A percentile compares a stretch with the other conserved stretches of the same genome.
phyloP scores from a whole-genome alignment of 768 basidiomycete species.

The Gyrodon lividus region DNA sequence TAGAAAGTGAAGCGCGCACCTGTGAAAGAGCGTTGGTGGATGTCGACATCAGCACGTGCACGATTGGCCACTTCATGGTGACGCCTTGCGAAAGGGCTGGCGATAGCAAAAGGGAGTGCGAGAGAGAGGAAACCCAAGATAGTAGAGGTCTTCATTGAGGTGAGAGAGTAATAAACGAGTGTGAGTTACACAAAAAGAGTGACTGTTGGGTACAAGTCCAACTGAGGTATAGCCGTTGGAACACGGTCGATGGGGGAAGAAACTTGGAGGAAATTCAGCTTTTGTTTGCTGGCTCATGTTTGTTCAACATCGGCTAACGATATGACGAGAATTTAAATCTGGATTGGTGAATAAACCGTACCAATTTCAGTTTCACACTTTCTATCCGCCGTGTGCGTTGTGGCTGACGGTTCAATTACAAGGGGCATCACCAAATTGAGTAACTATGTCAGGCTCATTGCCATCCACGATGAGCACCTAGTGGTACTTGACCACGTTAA shows the following conservation, averaged over 20 bases:
- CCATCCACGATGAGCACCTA: too few species aligned
- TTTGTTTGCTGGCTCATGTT: conserved; percentile 11
- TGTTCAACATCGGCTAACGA: conserved; percentile 25
- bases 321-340: conserved; percentile 9
- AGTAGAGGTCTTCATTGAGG: conserved; percentile 26
- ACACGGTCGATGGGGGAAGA: conserved; percentile 5
- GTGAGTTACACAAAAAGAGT: conserved; percentile 19
- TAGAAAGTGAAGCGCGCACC: conserved; percentile 52
- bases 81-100: conserved; percentile 28
- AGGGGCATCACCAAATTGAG: too few species aligned
- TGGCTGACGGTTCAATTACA: too few species aligned
- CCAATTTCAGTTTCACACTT: too few species aligned
- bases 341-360: neutral
- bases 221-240: neutral
- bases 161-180: neutral
- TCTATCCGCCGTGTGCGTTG: too few species aligned
- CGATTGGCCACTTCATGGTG: conserved; percentile 50
- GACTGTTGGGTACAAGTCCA: conserved; percentile 15
- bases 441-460: too few species aligned
- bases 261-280: neutral
- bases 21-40: conserved; percentile 35
- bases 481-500: too few species aligned
- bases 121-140: conserved; percentile 35
- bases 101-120: conserved; percentile 33
- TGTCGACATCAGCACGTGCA: conserved; percentile 35